A percentile compares a stretch with the other conserved stretches of the same genome.
Conservation (phyloP, 2,329 filamentous ascomycete genomes). For the Balansia obtecta region DNA sequence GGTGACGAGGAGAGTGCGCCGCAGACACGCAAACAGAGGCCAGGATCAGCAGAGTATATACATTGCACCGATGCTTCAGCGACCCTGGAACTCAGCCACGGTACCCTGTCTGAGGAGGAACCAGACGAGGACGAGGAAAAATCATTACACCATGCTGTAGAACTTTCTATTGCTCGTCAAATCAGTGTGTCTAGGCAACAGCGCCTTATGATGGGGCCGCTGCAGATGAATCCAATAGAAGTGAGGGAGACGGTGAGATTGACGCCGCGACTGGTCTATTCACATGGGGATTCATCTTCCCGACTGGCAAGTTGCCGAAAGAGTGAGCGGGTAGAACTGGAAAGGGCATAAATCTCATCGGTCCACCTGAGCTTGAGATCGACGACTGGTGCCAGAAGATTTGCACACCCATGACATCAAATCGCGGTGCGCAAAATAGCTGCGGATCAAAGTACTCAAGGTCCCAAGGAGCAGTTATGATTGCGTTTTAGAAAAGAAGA, state of each 20-base stretch:
- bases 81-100: neutral
- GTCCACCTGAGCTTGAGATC: too few species aligned
- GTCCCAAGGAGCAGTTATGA: too few species aligned
- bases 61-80: neutral
- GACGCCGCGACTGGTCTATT: slow-evolving; percentile 34
- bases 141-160: slow-evolving; percentile 41
- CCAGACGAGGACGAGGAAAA: slow-evolving; percentile 11
- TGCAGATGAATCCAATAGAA: slow-evolving; percentile 21
- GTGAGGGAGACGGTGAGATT: slow-evolving; percentile 23
- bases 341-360: slow-evolving; percentile 23
- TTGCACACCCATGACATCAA: too few species aligned
- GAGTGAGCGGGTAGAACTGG: slow-evolving; percentile 42
- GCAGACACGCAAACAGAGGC: neutral
- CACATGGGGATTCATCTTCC: slow-evolving; percentile 16
- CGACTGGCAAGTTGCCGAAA: slow-evolving; percentile 30
- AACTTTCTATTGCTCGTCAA: slow-evolving; percentile 56
- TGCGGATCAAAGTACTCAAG: too few species aligned
- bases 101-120: slow-evolving; percentile 1
- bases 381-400: too few species aligned
- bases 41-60: neutral
- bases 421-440: too few species aligned
- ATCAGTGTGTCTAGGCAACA: slow-evolving; percentile 54
- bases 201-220: slow-evolving; percentile 43
- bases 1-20: neutral
- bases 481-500: too few species aligned